phyloP scores from a whole-genome alignment of 2,329 filamentous ascomycete genomes.

The Penicillium decumbens region DNA sequence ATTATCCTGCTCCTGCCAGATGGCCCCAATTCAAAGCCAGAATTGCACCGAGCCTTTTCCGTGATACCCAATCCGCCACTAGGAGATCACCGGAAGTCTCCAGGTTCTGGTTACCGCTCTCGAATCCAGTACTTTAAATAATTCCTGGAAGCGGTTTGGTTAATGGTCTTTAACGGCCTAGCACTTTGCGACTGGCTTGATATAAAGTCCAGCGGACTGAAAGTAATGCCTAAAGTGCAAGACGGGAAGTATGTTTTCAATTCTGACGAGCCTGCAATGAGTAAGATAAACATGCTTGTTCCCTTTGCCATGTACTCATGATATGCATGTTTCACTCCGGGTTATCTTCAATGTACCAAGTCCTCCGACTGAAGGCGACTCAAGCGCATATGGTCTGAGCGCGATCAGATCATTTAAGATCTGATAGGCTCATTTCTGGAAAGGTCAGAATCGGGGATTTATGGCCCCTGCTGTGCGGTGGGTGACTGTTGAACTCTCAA shows the following conservation, averaged over 20 bases:
- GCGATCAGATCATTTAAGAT: constrained; percentile 8
- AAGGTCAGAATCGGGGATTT: background rate
- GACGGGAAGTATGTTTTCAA: background rate
- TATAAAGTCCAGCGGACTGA: background rate
- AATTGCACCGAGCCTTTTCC: background rate
- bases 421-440: background rate
- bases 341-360: background rate
- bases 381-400: constrained; percentile 6
- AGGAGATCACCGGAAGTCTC: constrained; percentile 8
- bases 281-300: background rate
- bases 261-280: background rate
- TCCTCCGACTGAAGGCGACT: background rate
- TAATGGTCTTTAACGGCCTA: background rate
- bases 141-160: background rate
- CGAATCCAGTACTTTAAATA: background rate
- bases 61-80: constrained; percentile 17
- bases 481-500: constrained; percentile 2
- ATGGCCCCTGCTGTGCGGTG: constrained; percentile 4
- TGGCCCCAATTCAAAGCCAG: constrained; percentile 4
- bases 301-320: background rate
- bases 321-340: background rate
- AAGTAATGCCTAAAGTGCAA: background rate
- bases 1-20: background rate
- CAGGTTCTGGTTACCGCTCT: background rate
- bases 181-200: background rate